A percentile compares a stretch with the other conserved stretches of the same genome.
These are phyloP conservation scores for Sporisorium iseilematis-ciliati DNA, from an alignment of 1,284 basidiomycete genomes.

Conservation along the genomic window DNA sequence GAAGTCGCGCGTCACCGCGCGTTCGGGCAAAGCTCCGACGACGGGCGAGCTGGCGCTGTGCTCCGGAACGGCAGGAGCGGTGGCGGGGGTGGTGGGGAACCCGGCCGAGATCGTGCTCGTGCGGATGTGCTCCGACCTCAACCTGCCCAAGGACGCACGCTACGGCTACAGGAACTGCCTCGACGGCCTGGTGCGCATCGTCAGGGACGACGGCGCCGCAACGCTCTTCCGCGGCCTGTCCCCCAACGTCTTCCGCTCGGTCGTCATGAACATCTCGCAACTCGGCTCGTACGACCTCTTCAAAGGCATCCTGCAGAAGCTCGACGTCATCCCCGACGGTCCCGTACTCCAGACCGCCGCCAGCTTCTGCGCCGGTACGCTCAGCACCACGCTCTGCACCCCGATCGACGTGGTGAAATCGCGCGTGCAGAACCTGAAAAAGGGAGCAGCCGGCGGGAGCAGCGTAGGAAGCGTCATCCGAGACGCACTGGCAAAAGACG, in stretches of 20 bases:
- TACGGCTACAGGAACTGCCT: slow-evolving; percentile 71
- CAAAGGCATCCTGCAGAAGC: slow-evolving; percentile 71
- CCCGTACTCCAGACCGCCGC: slow-evolving; percentile 67
- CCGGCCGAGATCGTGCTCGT: slow-evolving; percentile 73
- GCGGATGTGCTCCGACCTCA: slow-evolving; percentile 71
- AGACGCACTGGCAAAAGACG: slow-evolving; percentile 68
- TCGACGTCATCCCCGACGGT: slow-evolving; percentile 69
- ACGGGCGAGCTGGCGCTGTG: slow-evolving; percentile 52
- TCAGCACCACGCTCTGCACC: slow-evolving; percentile 72
- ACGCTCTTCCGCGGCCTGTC: slow-evolving; percentile 72
- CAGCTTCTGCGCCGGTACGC: slow-evolving; percentile 71
- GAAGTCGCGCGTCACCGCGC: slow-evolving; percentile 48
- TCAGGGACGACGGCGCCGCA: slow-evolving; percentile 71
- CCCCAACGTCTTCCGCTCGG: slow-evolving; percentile 73
- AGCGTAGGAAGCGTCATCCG: slow-evolving; percentile 46
- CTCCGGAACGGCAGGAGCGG: slow-evolving; percentile 63
- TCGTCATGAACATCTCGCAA: slow-evolving; percentile 73
- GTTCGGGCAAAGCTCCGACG: slow-evolving; percentile 27
- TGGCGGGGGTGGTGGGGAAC: slow-evolving; percentile 65
- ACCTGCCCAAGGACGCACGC: slow-evolving; percentile 61
- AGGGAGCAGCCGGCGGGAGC: slow-evolving; percentile 38
- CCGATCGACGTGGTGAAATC: slow-evolving; percentile 61
- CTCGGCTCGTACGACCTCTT: slow-evolving; percentile 72
- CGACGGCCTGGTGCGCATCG: slow-evolving; percentile 72
- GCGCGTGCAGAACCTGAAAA: slow-evolving; percentile 69